A percentile compares a stretch with the other conserved stretches of the same genome.
Evolutionary conservation across 2,329 filamentous ascomycete genomes (phyloP).

Genomic region (Pleoardoris graminearum): DNA sequence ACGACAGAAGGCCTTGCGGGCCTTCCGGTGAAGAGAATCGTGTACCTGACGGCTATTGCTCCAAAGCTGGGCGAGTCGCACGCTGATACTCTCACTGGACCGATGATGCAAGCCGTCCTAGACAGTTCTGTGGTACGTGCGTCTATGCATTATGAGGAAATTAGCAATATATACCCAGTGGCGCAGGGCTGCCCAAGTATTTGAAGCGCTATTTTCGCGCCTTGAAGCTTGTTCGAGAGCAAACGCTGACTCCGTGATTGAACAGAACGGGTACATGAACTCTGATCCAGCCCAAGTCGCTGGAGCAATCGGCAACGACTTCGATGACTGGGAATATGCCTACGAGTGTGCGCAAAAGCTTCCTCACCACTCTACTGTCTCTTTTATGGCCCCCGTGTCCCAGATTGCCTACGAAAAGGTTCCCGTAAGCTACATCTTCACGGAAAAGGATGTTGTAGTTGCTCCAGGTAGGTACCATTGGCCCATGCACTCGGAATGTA

Average conservation of each 20-base stretch:
- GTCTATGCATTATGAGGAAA: background rate
- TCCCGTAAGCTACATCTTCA: slow-evolving; percentile 46
- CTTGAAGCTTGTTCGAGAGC: background rate
- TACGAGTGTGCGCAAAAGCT: slow-evolving; percentile 19
- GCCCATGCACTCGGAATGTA: background rate
- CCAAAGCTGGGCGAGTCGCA: slow-evolving; percentile 18
- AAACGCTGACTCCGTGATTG: background rate
- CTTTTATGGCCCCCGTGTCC: slow-evolving; percentile 39
- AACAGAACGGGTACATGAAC: slow-evolving; percentile 22
- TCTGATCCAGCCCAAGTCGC: slow-evolving; percentile 15
- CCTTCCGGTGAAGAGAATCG: slow-evolving; percentile 15
- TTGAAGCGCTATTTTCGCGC: background rate
- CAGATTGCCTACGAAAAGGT: slow-evolving; percentile 47
- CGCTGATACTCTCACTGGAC: slow-evolving; percentile 6
- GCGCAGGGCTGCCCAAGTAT: background rate
- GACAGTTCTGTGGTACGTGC: slow-evolving; percentile 9
- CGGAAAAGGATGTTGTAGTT: slow-evolving; percentile 41
- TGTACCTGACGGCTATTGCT: slow-evolving; percentile 20
- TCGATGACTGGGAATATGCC: slow-evolving; percentile 21
- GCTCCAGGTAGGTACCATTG: slow-evolving; percentile 8
- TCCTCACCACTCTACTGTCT: slow-evolving; percentile 38
- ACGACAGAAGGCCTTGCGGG: slow-evolving; percentile 16
- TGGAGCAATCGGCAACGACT: slow-evolving; percentile 16
- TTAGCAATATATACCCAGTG: too few relatives aligned
- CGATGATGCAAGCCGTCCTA: background rate